Percentiles rank a stretch among this genome's conserved stretches.
These are phyloP conservation scores for Lasiosphaeria hispida DNA, from an alignment of 495 filamentous ascomycete genomes.

Conservation along the genomic window DNA sequence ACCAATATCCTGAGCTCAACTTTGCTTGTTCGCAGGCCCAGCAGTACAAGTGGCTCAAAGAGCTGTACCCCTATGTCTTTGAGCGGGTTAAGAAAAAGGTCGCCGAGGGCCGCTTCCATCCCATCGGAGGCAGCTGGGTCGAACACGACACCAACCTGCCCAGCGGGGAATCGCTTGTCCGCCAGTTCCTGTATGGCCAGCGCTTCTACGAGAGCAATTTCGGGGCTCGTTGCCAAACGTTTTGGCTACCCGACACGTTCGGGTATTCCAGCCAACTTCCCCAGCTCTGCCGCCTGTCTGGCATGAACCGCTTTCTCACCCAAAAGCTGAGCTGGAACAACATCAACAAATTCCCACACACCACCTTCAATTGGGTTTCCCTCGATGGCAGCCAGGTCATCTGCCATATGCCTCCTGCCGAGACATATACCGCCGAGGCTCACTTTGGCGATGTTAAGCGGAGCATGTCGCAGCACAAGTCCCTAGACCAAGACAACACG, in stretches of 20 bases:
- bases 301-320: conserved; percentile 95
- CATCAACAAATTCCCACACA: conserved; percentile 98
- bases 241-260: conserved; percentile 98
- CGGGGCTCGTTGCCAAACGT: conserved; percentile 81
- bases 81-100: conserved; percentile 89
- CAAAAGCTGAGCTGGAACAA: conserved; percentile 95
- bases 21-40: conserved; percentile 93
- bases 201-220: conserved; percentile 93
- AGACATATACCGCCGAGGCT: conserved; percentile 92
- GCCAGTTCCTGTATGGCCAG: conserved; percentile 95
- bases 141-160: conserved; percentile 98
- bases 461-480: conserved; percentile 90
- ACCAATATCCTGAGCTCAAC: conserved; percentile 89
- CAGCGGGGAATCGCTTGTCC: conserved; percentile 86
- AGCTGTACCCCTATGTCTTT: conserved; percentile 81
- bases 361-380: conserved; percentile 96
- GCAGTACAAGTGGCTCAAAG: conserved; percentile 96
- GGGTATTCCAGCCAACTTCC: conserved; percentile 94
- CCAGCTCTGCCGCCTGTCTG: conserved; percentile 84
- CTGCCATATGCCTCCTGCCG: conserved; percentile 91
- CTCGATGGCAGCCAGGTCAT: conserved; percentile 94
- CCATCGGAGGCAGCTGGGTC: conserved; percentile 96
- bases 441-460: conserved; percentile 94
- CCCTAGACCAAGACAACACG: conserved; percentile 83
- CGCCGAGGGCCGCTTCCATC: conserved; percentile 85